Evolutionary conservation across 768 basidiomycete genomes (phyloP), one percentile per base, ranked within the genome.

Genomic region (Serendipita sp.): DNA sequence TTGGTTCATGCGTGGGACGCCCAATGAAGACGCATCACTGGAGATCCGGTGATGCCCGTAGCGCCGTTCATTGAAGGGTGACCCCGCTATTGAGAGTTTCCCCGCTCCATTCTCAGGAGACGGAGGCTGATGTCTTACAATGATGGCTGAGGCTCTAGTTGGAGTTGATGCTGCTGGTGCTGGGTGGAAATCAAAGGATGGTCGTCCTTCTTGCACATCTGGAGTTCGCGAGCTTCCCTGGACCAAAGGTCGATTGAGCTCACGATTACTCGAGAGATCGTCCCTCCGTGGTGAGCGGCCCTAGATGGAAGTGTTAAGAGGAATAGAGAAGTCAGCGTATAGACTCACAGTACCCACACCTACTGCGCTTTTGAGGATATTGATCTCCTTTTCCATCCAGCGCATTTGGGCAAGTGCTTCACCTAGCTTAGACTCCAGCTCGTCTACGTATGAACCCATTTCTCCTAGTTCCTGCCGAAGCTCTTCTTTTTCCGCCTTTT

Each of bases 381-480:
- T n/a, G 34, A 60, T 60, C 36, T 60, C 55, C 18, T 60, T 60
- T 31, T 60, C 55, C 55, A 60, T 60, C 55, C 55, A 60, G n/a
- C 55, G 23, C 55, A 60, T 29, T 37, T 34, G 55, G 27, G 55
- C 55, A n/a, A 60, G 18, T 18, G 55, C 55, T 18, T 60, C 55
- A 10, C 55, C 55, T 11, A 60, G 55, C n/a, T 60, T 60, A 8
- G 18, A 10, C n/a, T 60, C 55, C 11, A 60, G 55, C 33, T 60
- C 55, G 10, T 60, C 55, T 8, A 60, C 55, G 31, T 60, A 60
- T 31, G 5, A 3, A n/a, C 33, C 18, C 27, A 36, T 60, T n/a
- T 60, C 55, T 8, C 16, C 34, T 3, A 60, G 3, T 60, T 60
- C 55, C 10, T 29, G 27, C 8, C n/a, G 16, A n/a, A 60, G 33